These are phyloP conservation scores for Cordyceps farinosa DNA, from an alignment of 2,329 filamentous ascomycete genomes.

Conservation along the genomic window DNA sequence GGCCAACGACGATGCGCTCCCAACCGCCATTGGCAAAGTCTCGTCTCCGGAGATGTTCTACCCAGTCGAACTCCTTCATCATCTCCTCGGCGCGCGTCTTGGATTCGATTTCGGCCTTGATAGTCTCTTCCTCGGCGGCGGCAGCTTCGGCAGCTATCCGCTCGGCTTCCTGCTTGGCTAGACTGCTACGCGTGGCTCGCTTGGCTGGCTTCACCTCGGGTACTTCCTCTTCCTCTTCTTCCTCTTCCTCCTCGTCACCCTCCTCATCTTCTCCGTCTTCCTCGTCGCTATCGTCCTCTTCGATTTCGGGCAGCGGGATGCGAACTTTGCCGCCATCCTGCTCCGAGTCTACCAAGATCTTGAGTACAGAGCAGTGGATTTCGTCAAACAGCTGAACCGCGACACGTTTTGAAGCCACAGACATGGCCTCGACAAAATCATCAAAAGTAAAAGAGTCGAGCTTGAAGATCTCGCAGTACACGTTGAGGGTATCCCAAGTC, in stretches of 20 bases:
- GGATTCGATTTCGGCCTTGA: constrained; percentile 45
- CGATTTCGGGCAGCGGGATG: constrained; percentile 71
- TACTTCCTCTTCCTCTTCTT: constrained; percentile 58
- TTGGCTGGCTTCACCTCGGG: constrained; percentile 63
- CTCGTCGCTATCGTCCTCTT: constrained; percentile 66
- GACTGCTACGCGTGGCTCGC: constrained; percentile 78
- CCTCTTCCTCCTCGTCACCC: constrained; percentile 56
- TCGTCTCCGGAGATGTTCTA: constrained; percentile 75
- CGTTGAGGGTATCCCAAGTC: constrained; percentile 94
- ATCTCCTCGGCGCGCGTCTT: constrained; percentile 73
- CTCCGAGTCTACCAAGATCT: constrained; percentile 75
- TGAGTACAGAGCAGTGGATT: constrained; percentile 86
- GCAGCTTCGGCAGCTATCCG: constrained; percentile 59
- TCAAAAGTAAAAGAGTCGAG: constrained; percentile 98
- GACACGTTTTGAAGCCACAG: constrained; percentile 67
- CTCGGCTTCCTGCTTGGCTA: constrained; percentile 76
- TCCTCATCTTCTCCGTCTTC: constrained; percentile 55
- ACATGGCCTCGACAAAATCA: constrained; percentile 86
- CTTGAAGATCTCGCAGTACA: constrained; percentile 93
- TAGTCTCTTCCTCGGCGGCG: constrained; percentile 48
- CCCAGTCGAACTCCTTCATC: constrained; percentile 73
- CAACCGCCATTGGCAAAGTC: constrained; percentile 87
- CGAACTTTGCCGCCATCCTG: constrained; percentile 74
- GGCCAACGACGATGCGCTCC: constrained; percentile 83
- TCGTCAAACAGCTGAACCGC: constrained; percentile 86